phyloP scores from a whole-genome alignment of 1,139 yeast species.

The Torulaspora pretoriensis region DNA sequence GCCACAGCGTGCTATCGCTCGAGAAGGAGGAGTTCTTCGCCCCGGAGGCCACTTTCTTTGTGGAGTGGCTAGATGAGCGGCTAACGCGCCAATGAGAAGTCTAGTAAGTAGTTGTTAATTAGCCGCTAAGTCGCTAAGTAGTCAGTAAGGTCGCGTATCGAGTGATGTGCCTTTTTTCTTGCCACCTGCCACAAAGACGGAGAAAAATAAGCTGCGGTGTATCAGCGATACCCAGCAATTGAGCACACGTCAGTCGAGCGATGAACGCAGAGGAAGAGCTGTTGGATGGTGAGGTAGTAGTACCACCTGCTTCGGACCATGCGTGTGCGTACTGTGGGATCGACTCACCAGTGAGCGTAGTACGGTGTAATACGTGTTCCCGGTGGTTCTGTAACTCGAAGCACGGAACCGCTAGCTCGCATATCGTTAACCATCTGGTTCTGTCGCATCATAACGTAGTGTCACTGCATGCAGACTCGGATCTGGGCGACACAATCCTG shows the following conservation, averaged over 20 bases:
- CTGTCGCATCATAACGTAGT: conserved; percentile 74
- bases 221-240: no score
- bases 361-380: conserved; percentile 70
- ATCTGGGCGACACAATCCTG: conserved; percentile 75
- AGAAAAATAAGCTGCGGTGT: no score
- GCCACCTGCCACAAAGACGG: not conserved
- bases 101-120: not conserved
- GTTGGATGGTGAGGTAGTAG: conserved; percentile 2
- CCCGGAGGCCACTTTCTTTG: not conserved
- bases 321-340: conserved; percentile 80
- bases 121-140: not conserved
- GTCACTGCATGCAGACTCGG: conserved; percentile 72
- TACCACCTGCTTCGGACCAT: conserved; percentile 32
- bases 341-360: conserved; percentile 60
- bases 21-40: conserved; percentile 28
- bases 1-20: conserved; percentile 37
- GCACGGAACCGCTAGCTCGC: conserved; percentile 59
- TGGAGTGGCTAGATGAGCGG: not conserved
- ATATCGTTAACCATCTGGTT: conserved; percentile 82
- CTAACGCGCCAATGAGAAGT: no score
- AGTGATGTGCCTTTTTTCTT: not conserved
- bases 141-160: no score
- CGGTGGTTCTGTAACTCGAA: conserved; percentile 93
- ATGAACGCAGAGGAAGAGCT: conserved; percentile 27
- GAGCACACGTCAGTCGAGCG: not conserved